Conservation (phyloP, 2,329 filamentous ascomycete species). For the Leptographium lundbergii region DNA sequence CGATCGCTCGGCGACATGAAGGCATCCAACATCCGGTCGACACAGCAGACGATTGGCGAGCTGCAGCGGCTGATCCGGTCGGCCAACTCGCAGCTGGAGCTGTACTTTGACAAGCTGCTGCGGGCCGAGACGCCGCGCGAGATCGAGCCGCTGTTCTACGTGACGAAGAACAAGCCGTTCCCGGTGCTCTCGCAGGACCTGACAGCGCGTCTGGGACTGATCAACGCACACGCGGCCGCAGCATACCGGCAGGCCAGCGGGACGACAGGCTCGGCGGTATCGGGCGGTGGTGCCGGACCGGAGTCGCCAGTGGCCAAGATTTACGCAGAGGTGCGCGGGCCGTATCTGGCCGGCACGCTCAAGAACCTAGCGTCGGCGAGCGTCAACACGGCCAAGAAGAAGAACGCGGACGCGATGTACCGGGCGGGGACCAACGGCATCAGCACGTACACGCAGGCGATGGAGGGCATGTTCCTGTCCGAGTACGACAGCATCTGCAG, state of each 20-base stretch:
- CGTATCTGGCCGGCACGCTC: conserved; percentile 71
- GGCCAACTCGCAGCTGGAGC: conserved; percentile 73
- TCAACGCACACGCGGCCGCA: conserved; percentile 64
- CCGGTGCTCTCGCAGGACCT: conserved; percentile 68
- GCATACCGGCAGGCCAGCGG: conserved; percentile 33
- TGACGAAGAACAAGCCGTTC: conserved; percentile 81
- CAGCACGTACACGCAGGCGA: conserved; percentile 71
- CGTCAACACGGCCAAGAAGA: conserved; percentile 69
- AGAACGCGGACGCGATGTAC: conserved; percentile 72
- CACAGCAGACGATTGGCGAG: conserved; percentile 77
- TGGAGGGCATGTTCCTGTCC: conserved; percentile 76
- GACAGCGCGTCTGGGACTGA: conserved; percentile 60
- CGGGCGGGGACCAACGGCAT: conserved; percentile 83
- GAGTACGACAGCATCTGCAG: conserved; percentile 86
- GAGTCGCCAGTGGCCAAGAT: conserved; percentile 66
- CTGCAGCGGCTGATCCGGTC: conserved; percentile 64
- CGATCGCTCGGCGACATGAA: conserved; percentile 76
- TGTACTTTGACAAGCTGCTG: conserved; percentile 67
- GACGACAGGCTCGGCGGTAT: conserved; percentile 34
- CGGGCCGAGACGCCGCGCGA: conserved; percentile 62
- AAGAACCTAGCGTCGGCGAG: conserved; percentile 82
- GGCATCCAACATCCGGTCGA: conserved; percentile 80
- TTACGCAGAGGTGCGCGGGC: conserved; percentile 75
- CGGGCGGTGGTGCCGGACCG: conserved; percentile 35
- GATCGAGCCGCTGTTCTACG: conserved; percentile 81